Evolutionary conservation across 2,329 filamentous ascomycete species (phyloP).

Genomic region (Alternaria consortialis): DNA sequence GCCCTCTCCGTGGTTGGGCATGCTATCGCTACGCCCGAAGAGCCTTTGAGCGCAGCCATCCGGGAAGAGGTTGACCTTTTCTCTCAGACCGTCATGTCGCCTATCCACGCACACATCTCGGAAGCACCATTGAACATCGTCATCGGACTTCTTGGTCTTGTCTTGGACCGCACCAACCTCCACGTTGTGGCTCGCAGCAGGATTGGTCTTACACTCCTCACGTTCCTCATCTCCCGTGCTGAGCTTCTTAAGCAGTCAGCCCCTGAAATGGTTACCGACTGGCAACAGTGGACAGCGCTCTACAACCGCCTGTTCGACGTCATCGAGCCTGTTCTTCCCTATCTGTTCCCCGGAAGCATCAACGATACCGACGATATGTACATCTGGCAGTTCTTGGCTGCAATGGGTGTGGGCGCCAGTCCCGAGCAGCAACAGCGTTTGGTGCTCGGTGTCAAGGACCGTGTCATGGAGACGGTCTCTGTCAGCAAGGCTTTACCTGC

Average conservation of each 20-base stretch:
- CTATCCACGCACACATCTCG: slow-evolving; percentile 87
- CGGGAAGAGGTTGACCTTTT: slow-evolving; percentile 95
- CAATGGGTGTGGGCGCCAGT: slow-evolving; percentile 90
- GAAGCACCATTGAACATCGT: slow-evolving; percentile 92
- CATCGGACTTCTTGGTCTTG: slow-evolving; percentile 84
- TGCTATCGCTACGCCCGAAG: slow-evolving; percentile 76
- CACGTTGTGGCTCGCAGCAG: slow-evolving; percentile 85
- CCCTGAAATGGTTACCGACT: slow-evolving; percentile 69
- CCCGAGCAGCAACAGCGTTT: slow-evolving; percentile 95
- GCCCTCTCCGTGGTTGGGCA: slow-evolving; percentile 87
- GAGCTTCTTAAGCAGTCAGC: slow-evolving; percentile 89
- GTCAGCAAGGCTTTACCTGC: slow-evolving; percentile 88
- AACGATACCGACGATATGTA: slow-evolving; percentile 92
- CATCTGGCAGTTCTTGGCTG: slow-evolving; percentile 97
- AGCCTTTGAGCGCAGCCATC: slow-evolving; percentile 72
- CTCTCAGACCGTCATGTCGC: slow-evolving; percentile 85
- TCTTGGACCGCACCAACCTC: slow-evolving; percentile 82
- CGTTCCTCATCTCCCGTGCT: slow-evolving; percentile 91
- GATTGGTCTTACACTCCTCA: slow-evolving; percentile 88
- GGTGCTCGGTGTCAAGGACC: slow-evolving; percentile 95
- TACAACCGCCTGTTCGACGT: slow-evolving; percentile 90
- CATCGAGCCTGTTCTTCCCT: slow-evolving; percentile 81
- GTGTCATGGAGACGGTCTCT: slow-evolving; percentile 92
- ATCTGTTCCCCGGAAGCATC: slow-evolving; percentile 91
- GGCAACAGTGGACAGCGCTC: slow-evolving; percentile 80